Conservation (phyloP, 2,329 filamentous ascomycete genomes). For the Trichoderma harzianum region DNA sequence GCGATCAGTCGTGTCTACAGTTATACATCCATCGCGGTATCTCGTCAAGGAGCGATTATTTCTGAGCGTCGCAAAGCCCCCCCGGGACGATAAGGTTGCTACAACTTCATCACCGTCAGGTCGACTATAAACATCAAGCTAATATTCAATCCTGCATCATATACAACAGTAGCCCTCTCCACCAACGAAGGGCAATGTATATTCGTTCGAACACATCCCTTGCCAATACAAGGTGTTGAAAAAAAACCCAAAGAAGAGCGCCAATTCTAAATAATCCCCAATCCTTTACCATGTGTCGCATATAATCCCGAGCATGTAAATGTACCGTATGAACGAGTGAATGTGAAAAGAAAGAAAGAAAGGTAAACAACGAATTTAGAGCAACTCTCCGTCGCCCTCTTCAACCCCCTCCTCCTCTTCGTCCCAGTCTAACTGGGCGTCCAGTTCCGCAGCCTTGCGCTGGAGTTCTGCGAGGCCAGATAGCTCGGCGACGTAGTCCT, state of each 20-base stretch:
- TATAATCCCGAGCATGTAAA: neutral
- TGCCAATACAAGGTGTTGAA: neutral
- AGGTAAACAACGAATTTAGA: conserved; percentile 27
- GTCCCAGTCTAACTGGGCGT: conserved; percentile 58
- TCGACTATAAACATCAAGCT: neutral
- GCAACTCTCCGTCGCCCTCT: conserved; percentile 54
- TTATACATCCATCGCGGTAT: neutral
- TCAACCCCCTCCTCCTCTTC: conserved; percentile 48
- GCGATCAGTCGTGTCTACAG: neutral
- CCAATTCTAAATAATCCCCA: neutral
- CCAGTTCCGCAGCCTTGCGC: conserved; percentile 51
- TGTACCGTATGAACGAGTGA: neutral
- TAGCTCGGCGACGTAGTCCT: conserved; percentile 74
- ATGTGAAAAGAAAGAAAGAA: neutral
- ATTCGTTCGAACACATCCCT: neutral
- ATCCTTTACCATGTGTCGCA: neutral
- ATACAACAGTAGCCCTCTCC: neutral
- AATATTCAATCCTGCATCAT: neutral
- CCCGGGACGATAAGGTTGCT: neutral
- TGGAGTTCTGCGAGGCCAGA: conserved; percentile 73
- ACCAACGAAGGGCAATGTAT: neutral
- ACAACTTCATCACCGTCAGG: neutral
- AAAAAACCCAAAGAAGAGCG: neutral
- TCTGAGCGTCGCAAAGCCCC: no score
- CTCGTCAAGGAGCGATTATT: neutral